Evolutionary conservation across 2,329 filamentous ascomycete genomes (phyloP).

Genomic region (Shiraia sp.): DNA sequence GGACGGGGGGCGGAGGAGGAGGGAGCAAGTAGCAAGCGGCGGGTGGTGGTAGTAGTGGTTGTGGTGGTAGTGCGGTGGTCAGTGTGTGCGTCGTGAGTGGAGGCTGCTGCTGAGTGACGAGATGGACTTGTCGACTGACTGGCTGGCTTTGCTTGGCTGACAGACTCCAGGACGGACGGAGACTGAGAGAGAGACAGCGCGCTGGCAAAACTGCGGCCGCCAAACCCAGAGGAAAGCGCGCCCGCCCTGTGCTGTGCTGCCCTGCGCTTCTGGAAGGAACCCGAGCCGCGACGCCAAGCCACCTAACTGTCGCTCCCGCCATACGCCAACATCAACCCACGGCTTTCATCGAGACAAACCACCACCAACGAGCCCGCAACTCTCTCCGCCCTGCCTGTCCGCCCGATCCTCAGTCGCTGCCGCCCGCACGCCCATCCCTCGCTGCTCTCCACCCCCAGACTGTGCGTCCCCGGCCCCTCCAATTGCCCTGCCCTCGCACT

Average conservation of each 20-base stretch:
- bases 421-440: conserved; percentile 3
- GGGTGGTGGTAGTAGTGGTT: no score
- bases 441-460: conserved; percentile 7
- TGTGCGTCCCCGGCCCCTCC: conserved; percentile 22
- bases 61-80: no score
- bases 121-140: no score
- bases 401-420: no score
- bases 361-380: no score
- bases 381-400: no score
- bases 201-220: no score
- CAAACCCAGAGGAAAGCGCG: no score
- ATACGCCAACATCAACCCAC: background rate
- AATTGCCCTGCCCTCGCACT: conserved; percentile 15
- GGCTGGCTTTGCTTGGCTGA: no score
- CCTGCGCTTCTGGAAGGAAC: conserved; percentile 5
- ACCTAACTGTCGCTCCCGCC: background rate
- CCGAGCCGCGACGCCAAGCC: conserved; percentile 6
- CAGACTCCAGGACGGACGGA: no score
- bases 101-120: conserved; percentile 1
- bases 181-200: no score
- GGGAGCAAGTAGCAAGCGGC: no score
- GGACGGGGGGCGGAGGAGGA: conserved; percentile 1
- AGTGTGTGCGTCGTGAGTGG: background rate
- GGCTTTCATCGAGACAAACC: conserved; percentile 3
- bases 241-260: background rate